A percentile compares a stretch with the other conserved stretches of the same genome.
Evolutionary conservation across 176 grass and related monocot genomes (phyloP).

Genomic region (Oryza punctata): DNA sequence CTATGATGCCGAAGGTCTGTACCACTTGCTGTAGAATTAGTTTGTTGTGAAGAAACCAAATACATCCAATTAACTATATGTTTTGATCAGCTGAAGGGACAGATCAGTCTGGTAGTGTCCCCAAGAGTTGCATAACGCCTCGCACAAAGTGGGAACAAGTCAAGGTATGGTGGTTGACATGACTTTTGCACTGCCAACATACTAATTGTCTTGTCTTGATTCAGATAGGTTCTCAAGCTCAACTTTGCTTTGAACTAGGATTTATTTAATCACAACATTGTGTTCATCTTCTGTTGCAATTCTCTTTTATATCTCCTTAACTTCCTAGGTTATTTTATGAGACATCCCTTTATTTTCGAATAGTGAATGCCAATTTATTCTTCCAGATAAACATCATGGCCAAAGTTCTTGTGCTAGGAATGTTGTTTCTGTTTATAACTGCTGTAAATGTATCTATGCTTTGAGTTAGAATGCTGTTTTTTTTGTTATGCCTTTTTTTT

Average conservation of each 20-base stretch:
- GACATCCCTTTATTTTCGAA: not conserved
- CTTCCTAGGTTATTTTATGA: conserved; percentile 7
- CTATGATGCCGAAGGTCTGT: conserved; percentile 75
- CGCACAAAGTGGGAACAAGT: conserved; percentile 94
- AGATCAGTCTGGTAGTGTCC: conserved; percentile 51
- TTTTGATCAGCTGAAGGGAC: conserved; percentile 65
- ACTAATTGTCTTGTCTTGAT: not conserved
- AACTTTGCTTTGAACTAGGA: conserved; percentile 10
- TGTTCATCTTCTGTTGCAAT: not conserved
- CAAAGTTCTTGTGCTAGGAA: not conserved
- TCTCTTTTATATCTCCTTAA: conserved; percentile 9
- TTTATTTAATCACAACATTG: conserved; percentile 5
- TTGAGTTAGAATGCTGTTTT: not conserved
- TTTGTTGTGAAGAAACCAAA: conserved; percentile 25
- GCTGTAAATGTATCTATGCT: not conserved
- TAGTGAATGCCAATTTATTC: not conserved
- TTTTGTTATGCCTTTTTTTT: not conserved
- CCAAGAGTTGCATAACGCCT: conserved; percentile 84
- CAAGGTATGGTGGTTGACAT: conserved; percentile 59
- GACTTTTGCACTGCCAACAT: conserved; percentile 2
- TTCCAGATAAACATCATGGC: not conserved
- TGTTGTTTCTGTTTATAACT: not conserved
- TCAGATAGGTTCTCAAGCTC: conserved; percentile 9
- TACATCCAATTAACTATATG: not conserved
- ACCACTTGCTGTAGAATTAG: conserved; percentile 16